A percentile compares a stretch with the other conserved stretches of the same genome.
Evolutionary conservation across 2,329 filamentous ascomycete species (phyloP).

Genomic region (Aspergillus ochraceoroseus): DNA sequence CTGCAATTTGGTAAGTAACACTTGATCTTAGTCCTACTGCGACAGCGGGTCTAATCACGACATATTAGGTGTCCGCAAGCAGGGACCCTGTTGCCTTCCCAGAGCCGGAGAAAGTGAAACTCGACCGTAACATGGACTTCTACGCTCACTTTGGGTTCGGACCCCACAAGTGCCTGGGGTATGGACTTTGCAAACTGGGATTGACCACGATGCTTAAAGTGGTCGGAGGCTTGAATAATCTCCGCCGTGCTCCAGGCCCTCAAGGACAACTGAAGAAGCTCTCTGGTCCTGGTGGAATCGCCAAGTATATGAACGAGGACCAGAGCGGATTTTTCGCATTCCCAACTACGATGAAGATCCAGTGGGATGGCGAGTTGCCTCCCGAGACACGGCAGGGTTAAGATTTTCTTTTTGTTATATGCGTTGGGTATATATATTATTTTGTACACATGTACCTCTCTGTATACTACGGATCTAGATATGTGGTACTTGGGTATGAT

Average conservation of each 20-base stretch:
- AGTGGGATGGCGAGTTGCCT: conserved; percentile 41
- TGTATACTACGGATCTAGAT: background rate
- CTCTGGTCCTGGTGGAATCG: conserved; percentile 37
- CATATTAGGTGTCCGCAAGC: conserved; percentile 32
- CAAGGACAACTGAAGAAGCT: conserved; percentile 42
- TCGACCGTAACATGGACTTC: conserved; percentile 56
- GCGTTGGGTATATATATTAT: background rate
- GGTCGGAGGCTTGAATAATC: conserved; percentile 40
- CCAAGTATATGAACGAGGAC: conserved; percentile 44
- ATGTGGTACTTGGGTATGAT: background rate
- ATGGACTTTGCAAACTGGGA: conserved; percentile 31
- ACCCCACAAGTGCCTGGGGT: conserved; percentile 58
- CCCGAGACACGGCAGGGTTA: too few relatives aligned
- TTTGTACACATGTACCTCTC: background rate
- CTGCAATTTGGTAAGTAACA: conserved; percentile 36
- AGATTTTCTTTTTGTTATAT: too few relatives aligned
- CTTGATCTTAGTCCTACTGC: background rate
- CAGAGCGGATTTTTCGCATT: conserved; percentile 43
- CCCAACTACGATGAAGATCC: conserved; percentile 43
- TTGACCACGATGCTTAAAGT: conserved; percentile 41
- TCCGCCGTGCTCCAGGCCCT: conserved; percentile 40
- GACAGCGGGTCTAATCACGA: conserved; percentile 1
- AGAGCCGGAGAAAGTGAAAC: conserved; percentile 49
- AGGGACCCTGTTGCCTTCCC: conserved; percentile 37
- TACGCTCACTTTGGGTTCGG: conserved; percentile 64